Conservation (phyloP, 2,329 filamentous ascomycete species). For the Cercospora nicotianae region DNA sequence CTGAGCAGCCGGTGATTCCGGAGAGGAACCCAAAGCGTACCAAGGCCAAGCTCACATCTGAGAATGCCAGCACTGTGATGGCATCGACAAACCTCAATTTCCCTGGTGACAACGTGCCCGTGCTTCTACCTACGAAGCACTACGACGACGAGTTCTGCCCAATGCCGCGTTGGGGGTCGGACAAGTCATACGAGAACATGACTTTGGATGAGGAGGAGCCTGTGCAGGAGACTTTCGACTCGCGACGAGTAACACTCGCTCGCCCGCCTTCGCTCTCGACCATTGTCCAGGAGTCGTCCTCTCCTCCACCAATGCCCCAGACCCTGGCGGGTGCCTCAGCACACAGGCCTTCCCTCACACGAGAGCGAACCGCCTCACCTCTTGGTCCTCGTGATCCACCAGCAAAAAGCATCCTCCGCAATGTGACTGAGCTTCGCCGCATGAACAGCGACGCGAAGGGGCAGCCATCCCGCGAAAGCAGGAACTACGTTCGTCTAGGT, state of each 20-base stretch:
- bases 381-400: conserved; percentile 40
- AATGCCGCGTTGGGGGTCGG: conserved; percentile 18
- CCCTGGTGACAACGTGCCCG: conserved; percentile 28
- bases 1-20: conserved; percentile 8
- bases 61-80: conserved; percentile 39
- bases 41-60: conserved; percentile 31
- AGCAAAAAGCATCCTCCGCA: conserved; percentile 41
- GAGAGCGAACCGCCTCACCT: conserved; percentile 6
- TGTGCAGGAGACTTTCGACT: conserved; percentile 1
- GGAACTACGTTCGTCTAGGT: conserved; percentile 44
- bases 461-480: conserved; percentile 31
- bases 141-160: conserved; percentile 12
- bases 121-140: conserved; percentile 28
- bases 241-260: conserved; percentile 18
- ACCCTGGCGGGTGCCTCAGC: conserved; percentile 12
- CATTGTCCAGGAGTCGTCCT: conserved; percentile 23
- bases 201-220: conserved; percentile 6
- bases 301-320: conserved; percentile 9
- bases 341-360: neutral
- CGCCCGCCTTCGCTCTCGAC: conserved; percentile 24
- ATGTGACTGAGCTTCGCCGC: conserved; percentile 43
- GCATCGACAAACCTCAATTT: conserved; percentile 21
- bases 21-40: conserved; percentile 13
- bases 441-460: conserved; percentile 46
- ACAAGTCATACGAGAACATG: conserved; percentile 5